Conservation (phyloP, 257 asterid species). For the Anisodus tanguticus region DNA sequence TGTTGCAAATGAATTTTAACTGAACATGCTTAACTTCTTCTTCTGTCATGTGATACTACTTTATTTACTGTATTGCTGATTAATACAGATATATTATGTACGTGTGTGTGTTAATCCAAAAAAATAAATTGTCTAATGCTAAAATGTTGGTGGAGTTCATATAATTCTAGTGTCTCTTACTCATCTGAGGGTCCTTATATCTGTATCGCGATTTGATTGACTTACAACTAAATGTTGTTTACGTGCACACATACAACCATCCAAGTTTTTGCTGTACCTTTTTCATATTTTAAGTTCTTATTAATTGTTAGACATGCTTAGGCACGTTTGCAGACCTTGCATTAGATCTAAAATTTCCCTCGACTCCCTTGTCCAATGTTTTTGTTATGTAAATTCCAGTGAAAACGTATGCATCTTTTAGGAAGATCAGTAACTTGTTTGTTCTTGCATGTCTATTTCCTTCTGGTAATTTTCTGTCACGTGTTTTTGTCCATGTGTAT, state of each 20-base stretch:
- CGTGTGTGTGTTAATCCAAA: background rate
- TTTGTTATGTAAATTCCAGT: background rate
- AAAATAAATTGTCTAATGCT: background rate
- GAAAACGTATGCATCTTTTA: background rate
- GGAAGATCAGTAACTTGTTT: background rate
- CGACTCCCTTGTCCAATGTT: background rate
- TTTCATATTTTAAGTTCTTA: background rate
- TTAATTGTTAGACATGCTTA: background rate
- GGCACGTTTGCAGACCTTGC: background rate
- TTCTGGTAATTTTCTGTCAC: background rate
- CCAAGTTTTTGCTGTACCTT: background rate
- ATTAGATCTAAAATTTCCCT: background rate
- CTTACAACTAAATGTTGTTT: background rate
- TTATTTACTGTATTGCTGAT: background rate
- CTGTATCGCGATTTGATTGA: background rate
- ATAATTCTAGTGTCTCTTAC: too few relatives aligned
- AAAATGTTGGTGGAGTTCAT: background rate
- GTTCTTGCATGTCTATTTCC: background rate
- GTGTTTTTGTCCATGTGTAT: slow-evolving; percentile 1
- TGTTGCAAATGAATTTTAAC: background rate
- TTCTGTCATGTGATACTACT: background rate
- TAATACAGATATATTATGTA: background rate
- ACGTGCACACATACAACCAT: background rate
- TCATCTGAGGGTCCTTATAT: background rate
- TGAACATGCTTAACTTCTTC: background rate